Evolutionary conservation across 306 rosid genomes (phyloP), one percentile per base, ranked within the genome.

Genomic region (Urtica urens): DNA sequence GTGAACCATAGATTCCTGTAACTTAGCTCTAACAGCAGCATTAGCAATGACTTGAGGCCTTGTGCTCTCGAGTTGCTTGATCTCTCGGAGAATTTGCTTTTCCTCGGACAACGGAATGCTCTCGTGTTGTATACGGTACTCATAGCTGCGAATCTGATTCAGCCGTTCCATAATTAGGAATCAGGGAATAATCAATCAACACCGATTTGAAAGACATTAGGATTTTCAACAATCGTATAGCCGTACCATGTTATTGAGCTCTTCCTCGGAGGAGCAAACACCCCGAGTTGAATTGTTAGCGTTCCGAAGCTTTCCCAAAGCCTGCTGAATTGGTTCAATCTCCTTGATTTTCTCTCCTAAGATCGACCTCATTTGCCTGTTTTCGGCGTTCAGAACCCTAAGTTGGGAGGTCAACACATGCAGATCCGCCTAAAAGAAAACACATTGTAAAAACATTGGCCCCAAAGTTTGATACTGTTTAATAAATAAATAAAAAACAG

Each of bases 41-140:
- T 82, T 79, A 24, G 96, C 94, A 57, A 80, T 16, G 60, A 92
- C 99, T 43, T 82, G 71, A 39, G 74, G 83, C 78, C 96, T 80
- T 34, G 99, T 92, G 53, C 81, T 83, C 67, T 92, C 99, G 53
- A 92, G 93, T 63, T 80, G 94, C 65, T 80, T 92, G 47, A 92
- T 92, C 49, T 92, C 99, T 58, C 82, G 81, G 58, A 92, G 78
- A 43, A 92, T 33, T 64, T 78, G 86, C 72, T 86, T 92, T 65
- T 92, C 99, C 78, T 92, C 99, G 0, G 76, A 5, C 71, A 92
- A 65, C 1, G 94, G 74, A 65, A 92, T 92, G 73, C 96, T 92
- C 76, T 92, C 99, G 7, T 92, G 99, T 56, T 92, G 99, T 28
- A 92, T 92, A 65, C 66, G 78, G 76, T 85, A 92, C 35, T 85